These are phyloP conservation scores for Zychaea mexicana DNA, from an alignment of 371 early-diverging fungal species.

Conservation along the genomic window DNA sequence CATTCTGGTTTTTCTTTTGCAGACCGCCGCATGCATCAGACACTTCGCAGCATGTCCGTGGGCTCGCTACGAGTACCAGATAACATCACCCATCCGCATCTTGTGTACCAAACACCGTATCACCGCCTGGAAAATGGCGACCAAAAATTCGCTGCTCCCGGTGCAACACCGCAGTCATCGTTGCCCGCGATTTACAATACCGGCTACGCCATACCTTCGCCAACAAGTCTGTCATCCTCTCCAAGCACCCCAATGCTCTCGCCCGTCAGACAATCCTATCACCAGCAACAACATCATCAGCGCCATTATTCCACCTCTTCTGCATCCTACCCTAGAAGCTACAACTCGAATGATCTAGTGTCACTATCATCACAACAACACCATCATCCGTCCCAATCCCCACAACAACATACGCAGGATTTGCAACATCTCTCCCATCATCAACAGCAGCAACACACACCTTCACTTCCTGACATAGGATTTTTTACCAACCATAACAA, in stretches of 20 bases:
- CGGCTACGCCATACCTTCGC: constrained; percentile 38
- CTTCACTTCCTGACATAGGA: constrained; percentile 2
- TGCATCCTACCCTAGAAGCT: constrained; percentile 16
- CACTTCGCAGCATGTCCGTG: constrained; percentile 47
- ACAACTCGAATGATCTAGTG: constrained; percentile 1
- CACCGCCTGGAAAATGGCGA: constrained; percentile 27
- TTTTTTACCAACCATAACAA: neutral
- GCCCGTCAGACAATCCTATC: constrained; percentile 35
- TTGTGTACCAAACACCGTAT: constrained; percentile 12
- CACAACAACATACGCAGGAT: neutral
- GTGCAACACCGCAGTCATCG: neutral
- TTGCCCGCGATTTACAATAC: constrained; percentile 14
- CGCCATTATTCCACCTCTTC: constrained; percentile 25
- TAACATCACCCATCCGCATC: constrained; percentile 9
- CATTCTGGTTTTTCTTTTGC: neutral
- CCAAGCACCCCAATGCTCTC: constrained; percentile 45
- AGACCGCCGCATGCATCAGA: constrained; percentile 21
- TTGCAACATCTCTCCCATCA: neutral
- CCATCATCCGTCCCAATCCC: constrained; percentile 8
- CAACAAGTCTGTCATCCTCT: constrained; percentile 39
- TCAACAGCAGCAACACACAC: neutral
- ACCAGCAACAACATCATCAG: constrained; percentile 23
- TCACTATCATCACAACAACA: constrained; percentile 6
- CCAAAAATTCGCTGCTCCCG: constrained; percentile 9
- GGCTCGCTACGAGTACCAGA: constrained; percentile 31